Base-by-base conservation (phyloP, 1,139 yeast species). In the Kodamaea fungicola region DNA sequence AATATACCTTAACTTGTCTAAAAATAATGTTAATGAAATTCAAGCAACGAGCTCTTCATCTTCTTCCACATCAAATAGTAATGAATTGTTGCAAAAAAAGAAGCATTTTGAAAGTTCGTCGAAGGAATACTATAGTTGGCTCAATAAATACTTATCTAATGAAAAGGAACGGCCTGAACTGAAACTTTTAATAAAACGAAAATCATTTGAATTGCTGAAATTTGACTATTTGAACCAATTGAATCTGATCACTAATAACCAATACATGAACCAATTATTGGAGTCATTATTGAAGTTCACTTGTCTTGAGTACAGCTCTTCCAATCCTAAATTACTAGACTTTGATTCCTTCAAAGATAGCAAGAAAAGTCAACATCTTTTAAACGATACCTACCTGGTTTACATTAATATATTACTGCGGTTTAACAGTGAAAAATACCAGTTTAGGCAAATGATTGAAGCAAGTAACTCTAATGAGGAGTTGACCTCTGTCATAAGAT, bases 101-200 rank as follows among this genome's bases (percentile, higher is more conserved):
- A 74, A 78, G 39, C 74, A 69, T 31, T 85, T 85, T 57, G 94
- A 85, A 50, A 83, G 76, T 36, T 83, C 79, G 43, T 78, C 89
- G 1, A 76, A 80, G 42, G 88, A 82, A 38, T 87, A 77, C 55
- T 86, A 87, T 53, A 75, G 76, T 28, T 85, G 92, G 89, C 61
- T 83, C 30, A 76, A 83, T 35, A 76, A 83, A 43, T 80, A 82
- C 46, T 61, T 84, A 32, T 69, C 87, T 7, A 79, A 80, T 46
- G 87, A 83, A 41, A 80, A 79, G 44, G 74, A 72, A 28, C 69
- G 80, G 41, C 73, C 76, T 0, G 87, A 81, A 42, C 75, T 76
- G 54, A 83, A 83, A 56, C 71, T 83, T 31, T 62, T 83, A 13
- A 61, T 60, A 12, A 82, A 79, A 52, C 64, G 82, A 36, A 79